A percentile compares a stretch with the other conserved stretches of the same genome.
Evolutionary conservation across 176 grass and related monocot species (phyloP).

Genomic region (Zoysia pacifica): DNA sequence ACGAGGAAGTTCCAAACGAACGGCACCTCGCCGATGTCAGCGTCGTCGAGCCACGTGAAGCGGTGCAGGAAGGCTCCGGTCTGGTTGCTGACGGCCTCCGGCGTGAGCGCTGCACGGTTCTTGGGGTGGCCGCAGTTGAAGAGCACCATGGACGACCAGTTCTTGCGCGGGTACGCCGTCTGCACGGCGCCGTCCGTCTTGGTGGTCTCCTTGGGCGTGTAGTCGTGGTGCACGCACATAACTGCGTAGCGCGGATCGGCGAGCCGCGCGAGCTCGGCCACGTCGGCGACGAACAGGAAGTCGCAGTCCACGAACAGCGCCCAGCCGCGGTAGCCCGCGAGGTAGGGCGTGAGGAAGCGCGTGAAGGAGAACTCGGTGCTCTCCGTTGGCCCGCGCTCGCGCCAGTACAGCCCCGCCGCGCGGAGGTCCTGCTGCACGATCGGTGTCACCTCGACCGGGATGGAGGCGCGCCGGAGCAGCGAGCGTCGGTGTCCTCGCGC

Average conservation of each 20-base stretch:
- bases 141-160: conserved; percentile 96
- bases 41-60: conserved; percentile 82
- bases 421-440: conserved; percentile 69
- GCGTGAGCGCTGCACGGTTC: conserved; percentile 71
- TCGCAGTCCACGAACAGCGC: conserved; percentile 85
- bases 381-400: conserved; percentile 68
- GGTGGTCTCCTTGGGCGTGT: conserved; percentile 66
- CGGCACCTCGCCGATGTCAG: conserved; percentile 68
- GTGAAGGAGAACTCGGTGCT: conserved; percentile 96
- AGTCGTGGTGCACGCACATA: conserved; percentile 86
- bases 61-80: conserved; percentile 75
- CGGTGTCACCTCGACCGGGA: conserved; percentile 56
- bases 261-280: conserved; percentile 42
- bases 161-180: conserved; percentile 87
- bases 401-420: conserved; percentile 60
- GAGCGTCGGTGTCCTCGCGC: conserved; percentile 65
- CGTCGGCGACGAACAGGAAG: conserved; percentile 71
- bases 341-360: conserved; percentile 72
- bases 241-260: conserved; percentile 44
- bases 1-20: conserved; percentile 96
- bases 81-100: conserved; percentile 70
- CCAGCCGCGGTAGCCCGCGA: conserved; percentile 63
- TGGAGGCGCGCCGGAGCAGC: conserved; percentile 58
- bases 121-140: conserved; percentile 88
- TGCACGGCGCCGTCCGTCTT: conserved; percentile 96